These are phyloP conservation scores for Erysiphe pulchra DNA, from an alignment of 2,329 filamentous ascomycete genomes.

Conservation along the genomic window DNA sequence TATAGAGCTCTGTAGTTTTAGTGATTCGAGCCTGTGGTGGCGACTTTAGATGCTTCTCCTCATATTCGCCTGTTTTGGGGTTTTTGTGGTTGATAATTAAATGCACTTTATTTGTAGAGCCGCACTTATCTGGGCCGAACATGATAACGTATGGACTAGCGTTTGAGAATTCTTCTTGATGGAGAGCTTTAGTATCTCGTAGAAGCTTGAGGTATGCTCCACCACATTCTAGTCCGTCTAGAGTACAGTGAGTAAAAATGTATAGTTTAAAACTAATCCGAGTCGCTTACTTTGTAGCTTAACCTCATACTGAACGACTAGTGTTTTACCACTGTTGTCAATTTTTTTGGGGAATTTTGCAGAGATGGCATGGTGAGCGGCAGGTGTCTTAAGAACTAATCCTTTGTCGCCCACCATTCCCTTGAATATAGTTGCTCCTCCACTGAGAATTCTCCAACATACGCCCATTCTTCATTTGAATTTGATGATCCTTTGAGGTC, in stretches of 20 bases:
- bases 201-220: conserved; percentile 98
- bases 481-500: conserved; percentile 36
- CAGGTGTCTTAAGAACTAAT: conserved; percentile 91
- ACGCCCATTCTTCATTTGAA: conserved; percentile 80
- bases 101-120: conserved; percentile 90
- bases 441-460: conserved; percentile 86
- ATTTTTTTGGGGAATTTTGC: conserved; percentile 94
- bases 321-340: conserved; percentile 87
- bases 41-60: conserved; percentile 91
- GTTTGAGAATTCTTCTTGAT: conserved; percentile 95
- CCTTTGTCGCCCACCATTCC: conserved; percentile 90
- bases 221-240: conserved; percentile 88
- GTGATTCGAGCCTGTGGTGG: conserved; percentile 67
- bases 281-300: conserved; percentile 75
- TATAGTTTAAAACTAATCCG: neutral
- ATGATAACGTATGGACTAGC: conserved; percentile 96
- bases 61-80: conserved; percentile 97
- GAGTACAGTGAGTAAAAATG: conserved; percentile 12
- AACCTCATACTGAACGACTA: conserved; percentile 97
- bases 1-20: conserved; percentile 90
- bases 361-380: conserved; percentile 96
- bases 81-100: conserved; percentile 99
- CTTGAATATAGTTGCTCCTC: conserved; percentile 76
- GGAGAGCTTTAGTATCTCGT: conserved; percentile 87
- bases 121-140: conserved; percentile 99